Base-by-base conservation (phyloP, 169 alveolate species). In the Sarcocystis neurona region DNA sequence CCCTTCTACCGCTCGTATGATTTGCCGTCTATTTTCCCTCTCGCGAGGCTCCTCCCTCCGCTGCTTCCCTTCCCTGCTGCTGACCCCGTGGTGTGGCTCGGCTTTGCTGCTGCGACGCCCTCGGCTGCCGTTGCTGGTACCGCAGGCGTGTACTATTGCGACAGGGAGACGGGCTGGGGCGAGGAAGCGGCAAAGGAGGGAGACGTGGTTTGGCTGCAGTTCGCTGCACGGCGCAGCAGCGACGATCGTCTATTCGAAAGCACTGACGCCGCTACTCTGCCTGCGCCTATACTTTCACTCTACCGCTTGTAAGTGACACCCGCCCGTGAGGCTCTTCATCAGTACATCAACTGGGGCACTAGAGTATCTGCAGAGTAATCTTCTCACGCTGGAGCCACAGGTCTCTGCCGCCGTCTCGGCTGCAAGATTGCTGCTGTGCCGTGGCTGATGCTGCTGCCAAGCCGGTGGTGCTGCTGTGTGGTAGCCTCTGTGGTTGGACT, bases 191-290 rank as follows among this genome's bases (percentile, higher is more conserved):
- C 41, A 15, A 27, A 37, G 12, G 58, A 48, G 0, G 82, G 82
- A 30, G 82, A 72, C 23, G 82, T 72, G 12, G 82, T 72, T 0
- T 72, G 82, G 82, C 58, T 72, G 50, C 82, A 72, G 82, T 72
- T 39, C 34, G 82, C 37, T 6, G 82, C 60, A 4, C 82, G 82
- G 15, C 82, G 82, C 10, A 56, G 58, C 0, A 72, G 82, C 82
- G 82, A 72, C 41, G 82, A 72, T 32, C 82, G 43, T 4, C 12
- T 72, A 27, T 72, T 72, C 82, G 82, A 72, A 56, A 72, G 82
- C 82, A 72, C 82, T 0, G 18, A 15, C 15, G 27, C 60, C 32
- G 82, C 82, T 3, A 48, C 58, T 6, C 82, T 72, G 10, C 82
- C 82, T 56, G 43, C 82, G 8, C 32, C 41, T 56, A 48, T 72